Percentiles rank a stretch among this genome's conserved stretches.
Conservation (phyloP, 1,284 basidiomycete genomes). For the Moniliella sp. region DNA sequence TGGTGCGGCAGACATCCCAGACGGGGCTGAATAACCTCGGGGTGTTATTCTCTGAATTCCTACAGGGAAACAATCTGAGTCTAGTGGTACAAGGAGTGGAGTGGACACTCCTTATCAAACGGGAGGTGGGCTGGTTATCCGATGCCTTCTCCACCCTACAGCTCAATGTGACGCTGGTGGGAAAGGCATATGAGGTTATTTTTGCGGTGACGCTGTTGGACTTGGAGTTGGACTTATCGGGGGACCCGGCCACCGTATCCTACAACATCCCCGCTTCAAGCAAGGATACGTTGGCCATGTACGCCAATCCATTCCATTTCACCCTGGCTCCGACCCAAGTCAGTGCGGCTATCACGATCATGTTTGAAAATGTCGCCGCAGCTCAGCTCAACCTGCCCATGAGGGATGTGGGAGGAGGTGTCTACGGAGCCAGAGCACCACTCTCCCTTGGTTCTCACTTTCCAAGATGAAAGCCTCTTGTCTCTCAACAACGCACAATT, state of each 20-base stretch:
- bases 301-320: slow-evolving; percentile 58
- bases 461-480: slow-evolving; percentile 39
- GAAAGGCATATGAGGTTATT: slow-evolving; percentile 48
- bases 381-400: slow-evolving; percentile 45
- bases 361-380: slow-evolving; percentile 39
- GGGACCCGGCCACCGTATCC: too few species aligned
- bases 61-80: slow-evolving; percentile 47
- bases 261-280: slow-evolving; percentile 27
- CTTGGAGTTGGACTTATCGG: slow-evolving; percentile 42
- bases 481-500: slow-evolving; percentile 44
- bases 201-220: slow-evolving; percentile 47
- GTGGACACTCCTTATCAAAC: slow-evolving; percentile 42
- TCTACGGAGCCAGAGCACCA: slow-evolving; percentile 47
- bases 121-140: too few species aligned
- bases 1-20: slow-evolving; percentile 39
- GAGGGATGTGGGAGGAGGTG: slow-evolving; percentile 39
- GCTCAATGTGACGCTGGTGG: slow-evolving; percentile 46
- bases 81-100: slow-evolving; percentile 45
- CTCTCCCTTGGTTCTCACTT: slow-evolving; percentile 39
- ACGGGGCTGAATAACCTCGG: slow-evolving; percentile 43
- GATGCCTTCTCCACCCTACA: slow-evolving; percentile 49
- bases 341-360: slow-evolving; percentile 42
- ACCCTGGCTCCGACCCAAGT: slow-evolving; percentile 46
- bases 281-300: slow-evolving; percentile 44
- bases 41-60: slow-evolving; percentile 47